A percentile compares a stretch with the other conserved stretches of the same genome.
phyloP scores from a whole-genome alignment of 495 filamentous ascomycete species.

The Venustampulla echinocandica region DNA sequence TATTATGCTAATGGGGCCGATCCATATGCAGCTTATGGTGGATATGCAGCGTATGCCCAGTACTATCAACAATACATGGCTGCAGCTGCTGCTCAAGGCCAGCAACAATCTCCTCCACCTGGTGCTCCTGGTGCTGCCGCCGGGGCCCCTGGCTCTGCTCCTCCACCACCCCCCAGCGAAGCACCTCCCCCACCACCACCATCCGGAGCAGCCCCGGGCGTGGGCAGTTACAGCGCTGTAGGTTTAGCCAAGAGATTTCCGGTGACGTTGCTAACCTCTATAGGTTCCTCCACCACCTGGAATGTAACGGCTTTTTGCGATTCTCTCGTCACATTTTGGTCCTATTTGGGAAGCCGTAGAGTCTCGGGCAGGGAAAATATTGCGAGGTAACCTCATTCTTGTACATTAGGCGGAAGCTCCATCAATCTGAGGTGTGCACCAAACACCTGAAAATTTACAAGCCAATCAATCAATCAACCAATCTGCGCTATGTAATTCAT shows the following conservation, averaged over 20 bases:
- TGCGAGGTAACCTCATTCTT: constrained; percentile 19
- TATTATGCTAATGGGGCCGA: constrained; percentile 60
- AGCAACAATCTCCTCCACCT: constrained; percentile 31
- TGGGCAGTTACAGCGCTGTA: constrained; percentile 61
- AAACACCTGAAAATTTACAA: not conserved
- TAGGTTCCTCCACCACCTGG: constrained; percentile 51
- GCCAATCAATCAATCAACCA: constrained; percentile 12
- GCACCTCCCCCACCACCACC: constrained; percentile 60
- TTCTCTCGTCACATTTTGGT: not conserved
- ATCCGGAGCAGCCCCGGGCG: constrained; percentile 41
- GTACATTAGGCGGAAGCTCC: constrained; percentile 8
- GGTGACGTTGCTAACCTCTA: constrained; percentile 15
- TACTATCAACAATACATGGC: constrained; percentile 58
- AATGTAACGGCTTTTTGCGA: constrained; percentile 25
- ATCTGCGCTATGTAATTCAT: constrained; percentile 22
- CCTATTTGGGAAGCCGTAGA: not conserved
- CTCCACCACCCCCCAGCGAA: constrained; percentile 55
- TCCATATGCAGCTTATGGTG: constrained; percentile 88
- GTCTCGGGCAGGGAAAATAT: constrained; percentile 3
- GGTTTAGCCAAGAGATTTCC: constrained; percentile 18
- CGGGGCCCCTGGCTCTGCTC: constrained; percentile 23
- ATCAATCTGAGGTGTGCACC: not conserved
- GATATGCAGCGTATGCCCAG: constrained; percentile 66
- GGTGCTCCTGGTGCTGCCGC: constrained; percentile 16
- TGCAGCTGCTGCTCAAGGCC: constrained; percentile 35